A percentile compares a stretch with the other conserved stretches of the same genome.
These are phyloP conservation scores for Cladophialophora exuberans DNA, from an alignment of 2,329 filamentous ascomycete genomes.

Conservation along the genomic window DNA sequence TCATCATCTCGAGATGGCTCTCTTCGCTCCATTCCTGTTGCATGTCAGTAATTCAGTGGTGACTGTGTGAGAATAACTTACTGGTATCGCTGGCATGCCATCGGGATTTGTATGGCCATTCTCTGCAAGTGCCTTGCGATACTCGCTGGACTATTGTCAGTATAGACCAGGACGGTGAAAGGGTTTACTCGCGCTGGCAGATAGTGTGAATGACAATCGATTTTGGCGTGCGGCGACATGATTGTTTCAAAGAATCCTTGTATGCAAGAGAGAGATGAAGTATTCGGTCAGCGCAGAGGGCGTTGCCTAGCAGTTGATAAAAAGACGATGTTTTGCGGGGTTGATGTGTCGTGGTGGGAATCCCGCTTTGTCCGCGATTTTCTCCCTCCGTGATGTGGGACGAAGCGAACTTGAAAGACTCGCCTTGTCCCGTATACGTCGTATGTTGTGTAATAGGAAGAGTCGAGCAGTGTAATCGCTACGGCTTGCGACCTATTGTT, in stretches of 20 bases:
- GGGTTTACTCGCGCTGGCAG: constrained; percentile 24
- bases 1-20: constrained; percentile 56
- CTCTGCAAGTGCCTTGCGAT: constrained; percentile 29
- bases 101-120: constrained; percentile 32
- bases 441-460: too few species aligned
- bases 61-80: constrained; percentile 3
- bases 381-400: too few species aligned
- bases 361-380: too few species aligned
- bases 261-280: too few species aligned
- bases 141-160: constrained; percentile 15
- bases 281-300: too few species aligned
- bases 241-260: neutral
- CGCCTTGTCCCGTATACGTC: too few species aligned
- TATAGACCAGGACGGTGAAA: neutral
- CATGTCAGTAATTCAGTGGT: constrained; percentile 11
- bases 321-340: too few species aligned
- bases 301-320: too few species aligned
- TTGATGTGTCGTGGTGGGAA: too few species aligned
- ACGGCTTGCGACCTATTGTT: too few species aligned
- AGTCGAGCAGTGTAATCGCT: too few species aligned
- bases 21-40: constrained; percentile 49
- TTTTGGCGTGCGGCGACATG: constrained; percentile 28
- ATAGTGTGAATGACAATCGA: constrained; percentile 33
- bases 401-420: too few species aligned
- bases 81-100: constrained; percentile 32